Evolutionary conservation across 345 rosid genomes (phyloP), one percentile per base, ranked within the genome.

Genomic region (Corchorus capsularis): DNA sequence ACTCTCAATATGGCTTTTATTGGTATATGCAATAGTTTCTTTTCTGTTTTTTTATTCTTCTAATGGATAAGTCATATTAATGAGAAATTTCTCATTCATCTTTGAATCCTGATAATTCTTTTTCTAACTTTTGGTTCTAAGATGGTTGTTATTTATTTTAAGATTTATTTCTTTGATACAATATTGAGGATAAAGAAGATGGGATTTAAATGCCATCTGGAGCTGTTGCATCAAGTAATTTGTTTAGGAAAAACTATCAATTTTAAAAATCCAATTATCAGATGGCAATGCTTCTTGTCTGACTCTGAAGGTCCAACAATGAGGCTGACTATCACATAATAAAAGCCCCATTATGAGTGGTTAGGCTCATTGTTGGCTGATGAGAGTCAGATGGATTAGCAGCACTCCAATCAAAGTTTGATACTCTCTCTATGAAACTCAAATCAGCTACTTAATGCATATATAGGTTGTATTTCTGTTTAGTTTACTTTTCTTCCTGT

Each of bases 341-440:
- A 61, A 34, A 59, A 32, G 43, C 16, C n/a, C 43, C 43, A 61
- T 32, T 61, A 1, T 54, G 62, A 9, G 62, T 22, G 20, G 62
- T 20, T 0, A 4, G 35, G 3, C 13, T 56, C 61, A 17, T 56
- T 56, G 7, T 27, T 0, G 41, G 17, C 5, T 60, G 5, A 1
- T 61, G 41, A 61, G n/a, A 32, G 41, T 60, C 3, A 0, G 10
- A 39, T 8, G 8, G 14, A 61, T 32, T 32, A 12, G 65, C 10
- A 5, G 65, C 1, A 1, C 63, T 61, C n/a, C 5, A 52, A 20
- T 47, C 27, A 61, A 59, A 59, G 20, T 39, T 61, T 60, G 75
- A 52, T 59, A 59, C 13, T 43, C n/a, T 50, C n/a, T 63, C 11
- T 53, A 22, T 68, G 27, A 75, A 75, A 53, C 53, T 65, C 54